phyloP scores from a whole-genome alignment of 371 early-diverging fungal genomes.

The Rhizomucor miehei region DNA sequence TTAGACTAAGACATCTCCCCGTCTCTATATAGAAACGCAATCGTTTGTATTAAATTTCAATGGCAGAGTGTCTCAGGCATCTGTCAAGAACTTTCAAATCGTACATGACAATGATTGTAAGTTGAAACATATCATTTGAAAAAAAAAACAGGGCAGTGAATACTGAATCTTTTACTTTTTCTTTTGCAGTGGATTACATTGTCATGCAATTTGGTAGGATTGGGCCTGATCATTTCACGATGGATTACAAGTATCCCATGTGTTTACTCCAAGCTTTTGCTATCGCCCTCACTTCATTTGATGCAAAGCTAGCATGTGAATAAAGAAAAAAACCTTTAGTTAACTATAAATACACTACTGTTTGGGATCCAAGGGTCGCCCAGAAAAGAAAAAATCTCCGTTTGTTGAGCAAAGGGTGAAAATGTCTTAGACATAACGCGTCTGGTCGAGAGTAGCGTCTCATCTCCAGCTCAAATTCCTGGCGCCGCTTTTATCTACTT shows the following conservation, averaged over 20 bases:
- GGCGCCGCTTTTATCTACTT: too few relatives aligned
- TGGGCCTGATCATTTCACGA: conserved; percentile 76
- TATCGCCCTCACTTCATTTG: conserved; percentile 90
- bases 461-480: too few relatives aligned
- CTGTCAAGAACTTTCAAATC: conserved; percentile 98
- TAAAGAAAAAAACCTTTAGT: conserved; percentile 40
- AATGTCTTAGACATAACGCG: neutral
- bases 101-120: conserved; percentile 87
- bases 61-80: conserved; percentile 90
- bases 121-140: conserved; percentile 14
- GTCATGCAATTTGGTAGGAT: conserved; percentile 96
- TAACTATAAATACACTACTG: too few relatives aligned
- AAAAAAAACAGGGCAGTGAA: neutral
- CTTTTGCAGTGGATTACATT: conserved; percentile 80
- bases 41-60: conserved; percentile 96
- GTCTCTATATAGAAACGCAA: conserved; percentile 81
- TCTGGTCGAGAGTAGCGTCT: too few relatives aligned
- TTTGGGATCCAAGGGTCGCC: neutral
- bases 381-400: neutral
- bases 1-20: neutral
- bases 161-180: neutral
- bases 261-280: conserved; percentile 91
- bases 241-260: conserved; percentile 96
- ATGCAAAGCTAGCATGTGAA: conserved; percentile 89
- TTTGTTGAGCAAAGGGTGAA: neutral